Evolutionary conservation across 78 protist species (phyloP).

Genomic region (Creolimax fragrantissima): DNA sequence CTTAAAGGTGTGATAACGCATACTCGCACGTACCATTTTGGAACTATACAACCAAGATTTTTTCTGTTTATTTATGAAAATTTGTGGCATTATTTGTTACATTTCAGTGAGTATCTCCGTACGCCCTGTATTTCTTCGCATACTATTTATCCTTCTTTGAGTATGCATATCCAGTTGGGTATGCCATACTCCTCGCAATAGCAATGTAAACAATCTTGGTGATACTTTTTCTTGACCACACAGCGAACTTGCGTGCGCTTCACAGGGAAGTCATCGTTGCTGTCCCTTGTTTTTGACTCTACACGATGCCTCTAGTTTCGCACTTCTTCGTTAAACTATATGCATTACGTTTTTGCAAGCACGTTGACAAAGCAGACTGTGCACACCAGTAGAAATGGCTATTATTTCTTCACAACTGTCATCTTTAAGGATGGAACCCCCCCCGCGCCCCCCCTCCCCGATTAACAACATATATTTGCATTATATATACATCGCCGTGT

Average conservation of each 20-base stretch:
- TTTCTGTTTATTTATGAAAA: not conserved
- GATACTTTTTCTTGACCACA: not conserved
- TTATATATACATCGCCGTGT: not conserved
- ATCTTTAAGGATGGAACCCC: too few relatives aligned
- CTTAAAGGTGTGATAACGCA: not conserved
- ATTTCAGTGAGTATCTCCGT: too few relatives aligned
- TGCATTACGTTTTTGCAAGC: not conserved
- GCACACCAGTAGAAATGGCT: too few relatives aligned
- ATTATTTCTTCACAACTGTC: too few relatives aligned
- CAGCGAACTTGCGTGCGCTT: not conserved
- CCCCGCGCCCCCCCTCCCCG: too few relatives aligned
- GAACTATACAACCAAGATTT: not conserved
- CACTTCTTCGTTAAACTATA: not conserved
- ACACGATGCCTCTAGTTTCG: not conserved
- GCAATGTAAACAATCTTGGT: not conserved
- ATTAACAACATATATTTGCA: not conserved
- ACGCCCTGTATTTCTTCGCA: not conserved
- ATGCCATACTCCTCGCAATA: not conserved
- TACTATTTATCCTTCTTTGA: not conserved
- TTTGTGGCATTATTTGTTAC: not conserved
- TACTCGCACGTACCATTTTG: not conserved
- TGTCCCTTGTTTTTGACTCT: not conserved
- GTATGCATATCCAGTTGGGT: not conserved
- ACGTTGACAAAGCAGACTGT: too few relatives aligned
- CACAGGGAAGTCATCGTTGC: not conserved